These are phyloP conservation scores for Metrosideros polymorpha DNA, from an alignment of 441 rosid species.

Conservation along the genomic window DNA sequence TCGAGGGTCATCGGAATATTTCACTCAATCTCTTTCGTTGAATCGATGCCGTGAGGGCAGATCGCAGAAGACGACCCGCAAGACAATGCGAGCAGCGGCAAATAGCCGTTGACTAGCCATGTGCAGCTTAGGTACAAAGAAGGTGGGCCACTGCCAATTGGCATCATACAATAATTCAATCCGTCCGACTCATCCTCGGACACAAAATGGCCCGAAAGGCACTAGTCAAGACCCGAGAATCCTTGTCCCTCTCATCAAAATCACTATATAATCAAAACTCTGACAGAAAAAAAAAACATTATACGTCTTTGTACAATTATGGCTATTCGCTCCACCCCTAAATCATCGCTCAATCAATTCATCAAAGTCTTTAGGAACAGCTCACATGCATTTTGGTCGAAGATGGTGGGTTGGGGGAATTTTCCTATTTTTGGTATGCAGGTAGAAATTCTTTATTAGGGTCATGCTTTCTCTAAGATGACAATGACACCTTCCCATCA, in stretches of 20 bases:
- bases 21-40: neutral
- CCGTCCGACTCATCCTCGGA: neutral
- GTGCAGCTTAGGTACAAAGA: neutral
- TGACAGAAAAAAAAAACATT: neutral
- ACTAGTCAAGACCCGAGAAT: neutral
- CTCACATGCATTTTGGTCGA: neutral
- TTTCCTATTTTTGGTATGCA: neutral
- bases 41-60: neutral
- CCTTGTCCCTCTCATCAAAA: neutral
- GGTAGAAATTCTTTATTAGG: neutral
- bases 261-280: neutral
- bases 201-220: neutral
- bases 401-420: neutral
- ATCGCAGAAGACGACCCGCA: neutral
- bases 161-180: neutral
- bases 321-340: neutral
- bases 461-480: neutral
- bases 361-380: neutral
- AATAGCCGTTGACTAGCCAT: neutral
- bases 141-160: neutral
- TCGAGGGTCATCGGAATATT: neutral
- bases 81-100: neutral
- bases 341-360: neutral
- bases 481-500: neutral
- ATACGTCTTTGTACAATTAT: neutral